Evolutionary conservation across 345 rosid species (phyloP).

Genomic region (Excoecaria agallocha): DNA sequence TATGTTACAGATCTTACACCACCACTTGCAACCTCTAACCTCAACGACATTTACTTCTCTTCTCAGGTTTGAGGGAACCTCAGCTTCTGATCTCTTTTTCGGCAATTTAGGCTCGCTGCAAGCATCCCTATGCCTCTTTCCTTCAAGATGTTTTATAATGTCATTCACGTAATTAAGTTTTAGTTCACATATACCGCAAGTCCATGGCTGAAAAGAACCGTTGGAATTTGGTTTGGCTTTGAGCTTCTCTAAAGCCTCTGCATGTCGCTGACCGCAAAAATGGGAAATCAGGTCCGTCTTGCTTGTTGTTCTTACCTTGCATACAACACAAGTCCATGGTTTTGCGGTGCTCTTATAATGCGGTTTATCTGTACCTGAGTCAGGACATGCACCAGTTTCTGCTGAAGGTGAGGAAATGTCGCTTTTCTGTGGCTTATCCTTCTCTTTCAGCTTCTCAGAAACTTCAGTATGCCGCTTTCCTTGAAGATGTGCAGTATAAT

Average conservation of each 20-base stretch:
- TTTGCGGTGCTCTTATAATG: no score
- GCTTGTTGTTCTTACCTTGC: not conserved
- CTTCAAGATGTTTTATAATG: constrained; percentile 4
- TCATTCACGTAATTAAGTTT: not conserved
- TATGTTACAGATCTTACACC: no score
- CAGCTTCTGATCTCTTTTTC: not conserved
- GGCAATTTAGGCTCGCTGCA: not conserved
- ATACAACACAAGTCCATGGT: not conserved
- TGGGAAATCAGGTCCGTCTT: constrained; percentile 12
- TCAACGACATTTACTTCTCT: no score
- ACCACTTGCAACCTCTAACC: no score
- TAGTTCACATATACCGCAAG: not conserved
- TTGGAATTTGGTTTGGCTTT: not conserved
- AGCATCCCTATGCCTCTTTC: constrained; percentile 1
- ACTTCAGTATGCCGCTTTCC: constrained; percentile 3
- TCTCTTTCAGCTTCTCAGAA: constrained; percentile 3
- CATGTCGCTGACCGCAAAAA: constrained; percentile 29
- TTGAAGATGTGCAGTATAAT: not conserved
- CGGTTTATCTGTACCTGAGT: not conserved
- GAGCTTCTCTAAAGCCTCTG: constrained; percentile 11
- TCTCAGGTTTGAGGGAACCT: no score
- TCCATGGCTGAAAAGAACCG: not conserved
- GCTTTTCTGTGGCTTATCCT: not conserved
- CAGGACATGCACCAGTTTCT: not conserved
- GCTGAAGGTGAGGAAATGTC: not conserved